A percentile compares a stretch with the other conserved stretches of the same genome.
phyloP scores from a whole-genome alignment of 345 rosid genomes.

The Sonneratia caseolaris region DNA sequence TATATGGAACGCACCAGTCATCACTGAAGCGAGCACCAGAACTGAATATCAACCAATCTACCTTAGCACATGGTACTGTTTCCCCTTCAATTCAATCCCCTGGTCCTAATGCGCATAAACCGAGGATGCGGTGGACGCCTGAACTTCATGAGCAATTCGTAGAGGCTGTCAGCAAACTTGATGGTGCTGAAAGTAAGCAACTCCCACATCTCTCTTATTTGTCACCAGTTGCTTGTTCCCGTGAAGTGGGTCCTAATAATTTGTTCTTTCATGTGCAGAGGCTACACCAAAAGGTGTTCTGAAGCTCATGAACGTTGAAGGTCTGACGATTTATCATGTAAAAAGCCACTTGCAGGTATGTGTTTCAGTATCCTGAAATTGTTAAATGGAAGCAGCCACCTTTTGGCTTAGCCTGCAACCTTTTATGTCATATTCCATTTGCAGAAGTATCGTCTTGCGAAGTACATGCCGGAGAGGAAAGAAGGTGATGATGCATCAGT shows the following conservation, averaged over 20 bases:
- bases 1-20: slow-evolving; percentile 45
- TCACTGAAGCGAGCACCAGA: slow-evolving; percentile 23
- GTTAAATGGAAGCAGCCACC: background rate
- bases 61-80: slow-evolving; percentile 22
- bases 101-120: slow-evolving; percentile 45
- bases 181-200: slow-evolving; percentile 84
- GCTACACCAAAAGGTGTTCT: slow-evolving; percentile 88
- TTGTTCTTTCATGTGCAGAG: slow-evolving; percentile 39
- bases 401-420: background rate
- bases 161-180: slow-evolving; percentile 64
- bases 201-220: background rate
- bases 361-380: slow-evolving; percentile 5
- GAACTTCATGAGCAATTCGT: slow-evolving; percentile 70
- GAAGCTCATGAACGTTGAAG: slow-evolving; percentile 83
- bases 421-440: slow-evolving; percentile 8
- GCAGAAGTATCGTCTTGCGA: slow-evolving; percentile 93
- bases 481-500: slow-evolving; percentile 43
- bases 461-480: slow-evolving; percentile 77
- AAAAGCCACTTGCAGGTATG: slow-evolving; percentile 92
- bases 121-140: slow-evolving; percentile 95
- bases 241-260: slow-evolving; percentile 8
- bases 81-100: slow-evolving; percentile 36
- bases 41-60: slow-evolving; percentile 23
- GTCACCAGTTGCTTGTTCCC: background rate
- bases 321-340: slow-evolving; percentile 87